Percentiles rank a stretch among this genome's conserved stretches.
Evolutionary conservation across 2,329 filamentous ascomycete species (phyloP).

Genomic region (Simplicillium sp.): DNA sequence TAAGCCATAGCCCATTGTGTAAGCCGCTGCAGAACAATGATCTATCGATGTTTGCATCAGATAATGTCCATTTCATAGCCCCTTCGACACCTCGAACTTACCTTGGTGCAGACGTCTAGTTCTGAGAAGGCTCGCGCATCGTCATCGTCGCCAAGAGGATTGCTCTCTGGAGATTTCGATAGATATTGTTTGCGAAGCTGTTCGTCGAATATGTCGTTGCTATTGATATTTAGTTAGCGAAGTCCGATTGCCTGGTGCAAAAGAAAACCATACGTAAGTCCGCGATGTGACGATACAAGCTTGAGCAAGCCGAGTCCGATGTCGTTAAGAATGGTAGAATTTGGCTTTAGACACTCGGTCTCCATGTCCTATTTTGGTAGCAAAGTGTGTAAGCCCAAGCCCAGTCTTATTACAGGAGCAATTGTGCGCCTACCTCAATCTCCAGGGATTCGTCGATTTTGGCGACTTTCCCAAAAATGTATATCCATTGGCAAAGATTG

Average conservation of each 20-base stretch:
- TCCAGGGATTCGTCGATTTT: conserved; percentile 86
- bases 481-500: conserved; percentile 87
- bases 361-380: conserved; percentile 62
- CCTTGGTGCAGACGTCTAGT: conserved; percentile 75
- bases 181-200: conserved; percentile 84
- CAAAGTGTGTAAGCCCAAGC: conserved; percentile 7
- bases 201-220: conserved; percentile 82
- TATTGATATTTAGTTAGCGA: conserved; percentile 25
- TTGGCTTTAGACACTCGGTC: conserved; percentile 73
- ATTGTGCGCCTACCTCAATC: conserved; percentile 59
- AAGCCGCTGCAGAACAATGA: conserved; percentile 76
- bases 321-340: conserved; percentile 64
- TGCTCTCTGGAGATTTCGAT: conserved; percentile 66
- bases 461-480: conserved; percentile 77
- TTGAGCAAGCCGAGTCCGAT: conserved; percentile 85
- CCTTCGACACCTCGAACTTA: conserved; percentile 21
- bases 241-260: background rate
- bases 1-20: conserved; percentile 84
- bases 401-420: too few relatives aligned
- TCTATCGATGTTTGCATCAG: conserved; percentile 26
- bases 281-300: conserved; percentile 87
- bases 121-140: conserved; percentile 64
- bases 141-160: conserved; percentile 78
- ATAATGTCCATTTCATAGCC: background rate
- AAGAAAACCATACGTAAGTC: conserved; percentile 62